Percentiles rank a stretch among this genome's conserved stretches.
Conservation (phyloP, 176 grass and related monocot genomes). For the Bothriochloa decipiens region DNA sequence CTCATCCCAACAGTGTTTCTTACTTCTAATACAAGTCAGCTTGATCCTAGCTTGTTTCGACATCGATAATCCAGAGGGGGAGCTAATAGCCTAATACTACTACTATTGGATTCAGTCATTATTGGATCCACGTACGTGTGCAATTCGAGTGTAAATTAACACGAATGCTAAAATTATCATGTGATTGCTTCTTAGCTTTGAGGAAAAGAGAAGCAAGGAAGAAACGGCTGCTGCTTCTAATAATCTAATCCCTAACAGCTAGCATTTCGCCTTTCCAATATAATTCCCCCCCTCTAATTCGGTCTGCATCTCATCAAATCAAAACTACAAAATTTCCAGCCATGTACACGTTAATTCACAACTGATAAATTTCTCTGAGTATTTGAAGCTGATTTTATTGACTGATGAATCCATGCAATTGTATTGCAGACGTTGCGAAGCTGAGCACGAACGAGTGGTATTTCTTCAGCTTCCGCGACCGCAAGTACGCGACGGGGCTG, state of each 20-base stretch:
- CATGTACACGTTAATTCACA: not conserved
- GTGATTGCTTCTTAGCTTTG: not conserved
- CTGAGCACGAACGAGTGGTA: constrained; percentile 85
- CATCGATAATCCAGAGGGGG: not conserved
- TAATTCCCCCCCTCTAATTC: not conserved
- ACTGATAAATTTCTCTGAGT: not conserved
- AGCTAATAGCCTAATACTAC: not conserved
- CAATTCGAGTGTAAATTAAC: not conserved
- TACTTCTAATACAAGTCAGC: constrained; percentile 26
- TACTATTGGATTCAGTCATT: not conserved
- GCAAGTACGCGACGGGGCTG: constrained; percentile 82
- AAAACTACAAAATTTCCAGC: not conserved
- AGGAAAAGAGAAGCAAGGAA: not conserved
- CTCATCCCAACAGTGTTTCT: not conserved
- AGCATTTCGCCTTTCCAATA: not conserved
- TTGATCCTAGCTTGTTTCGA: not conserved
- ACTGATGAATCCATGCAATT: not conserved
- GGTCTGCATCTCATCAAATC: not conserved
- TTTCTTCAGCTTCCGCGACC: constrained; percentile 89
- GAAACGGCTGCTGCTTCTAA: not conserved
- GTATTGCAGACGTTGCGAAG: constrained; percentile 61
- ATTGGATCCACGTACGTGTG: not conserved
- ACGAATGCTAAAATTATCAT: not conserved
- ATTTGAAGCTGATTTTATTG: not conserved
- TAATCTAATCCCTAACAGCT: not conserved